Evolutionary conservation across 495 filamentous ascomycete genomes (phyloP).

Genomic region (Hyaloscypha bicolor): DNA sequence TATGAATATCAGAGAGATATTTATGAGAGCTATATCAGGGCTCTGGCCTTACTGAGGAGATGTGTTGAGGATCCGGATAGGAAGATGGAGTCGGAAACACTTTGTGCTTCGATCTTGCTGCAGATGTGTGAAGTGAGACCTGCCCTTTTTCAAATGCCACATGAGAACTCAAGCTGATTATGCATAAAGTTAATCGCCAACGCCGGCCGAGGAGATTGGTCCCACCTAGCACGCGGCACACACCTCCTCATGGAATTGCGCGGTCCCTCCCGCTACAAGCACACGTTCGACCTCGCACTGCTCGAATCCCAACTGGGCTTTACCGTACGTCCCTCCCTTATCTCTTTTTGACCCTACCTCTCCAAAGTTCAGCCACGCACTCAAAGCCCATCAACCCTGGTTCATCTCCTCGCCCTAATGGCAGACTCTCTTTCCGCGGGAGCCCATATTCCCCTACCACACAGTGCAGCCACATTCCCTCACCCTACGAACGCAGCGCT

Average conservation of each 20-base stretch:
- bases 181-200: conserved; percentile 8
- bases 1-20: background rate
- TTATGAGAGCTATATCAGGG: conserved; percentile 17
- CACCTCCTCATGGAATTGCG: conserved; percentile 6
- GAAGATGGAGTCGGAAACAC: conserved; percentile 8
- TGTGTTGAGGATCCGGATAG: background rate
- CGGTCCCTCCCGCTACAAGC: conserved; percentile 12
- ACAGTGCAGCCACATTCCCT: background rate
- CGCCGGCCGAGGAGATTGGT: conserved; percentile 14
- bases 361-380: conserved; percentile 7
- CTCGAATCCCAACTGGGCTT: conserved; percentile 15
- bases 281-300: conserved; percentile 14
- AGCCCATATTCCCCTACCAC: background rate
- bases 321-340: background rate
- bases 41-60: conserved; percentile 1
- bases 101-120: conserved; percentile 21
- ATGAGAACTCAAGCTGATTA: background rate
- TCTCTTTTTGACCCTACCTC: background rate
- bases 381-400: background rate
- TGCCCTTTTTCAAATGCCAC: background rate
- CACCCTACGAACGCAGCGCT: background rate
- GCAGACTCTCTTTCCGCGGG: background rate
- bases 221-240: conserved; percentile 16
- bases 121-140: conserved; percentile 16
- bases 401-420: background rate